Base-by-base conservation (phyloP, 495 filamentous ascomycete genomes). In the Neurospora sp. region DNA sequence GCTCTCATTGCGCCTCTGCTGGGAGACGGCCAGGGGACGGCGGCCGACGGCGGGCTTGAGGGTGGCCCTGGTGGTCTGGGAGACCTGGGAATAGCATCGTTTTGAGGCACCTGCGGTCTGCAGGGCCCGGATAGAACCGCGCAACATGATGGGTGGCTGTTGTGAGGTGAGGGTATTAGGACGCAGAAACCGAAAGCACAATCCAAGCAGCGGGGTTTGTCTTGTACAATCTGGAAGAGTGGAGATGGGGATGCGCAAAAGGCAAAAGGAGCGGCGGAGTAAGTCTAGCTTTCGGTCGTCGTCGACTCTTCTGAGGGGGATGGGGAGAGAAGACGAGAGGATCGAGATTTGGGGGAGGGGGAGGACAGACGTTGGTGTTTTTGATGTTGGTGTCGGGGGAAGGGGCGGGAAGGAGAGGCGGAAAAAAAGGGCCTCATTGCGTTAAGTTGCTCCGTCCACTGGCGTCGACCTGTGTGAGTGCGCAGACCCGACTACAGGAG, bases 101-200 rank as follows among this genome's bases (percentile, higher is more conserved):
- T 76, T 73, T 48, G 80, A 80, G 20, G 78, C 73, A 23, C 77
- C 76, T 37, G 75, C 79, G 78, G 77, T 70, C 71, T 79, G 78
- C 48, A 81, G 78, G 69, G 72, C 79, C 73, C 77, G 75, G 73
- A 81, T 73, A 20, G 79, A 79, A 75, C 74, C 76, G 78, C 82
- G 81, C 78, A 87, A 84, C 82, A 89, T 85, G 87, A 66, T 88
- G 87, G 80, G 75, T 79, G 79, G 79, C 40, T 75, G 66, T 74
- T 35, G 23, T 71, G 69, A 75, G 7, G 23, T 12, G 46, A 35
- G 70, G 70, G 48, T 72, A 66, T 66, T 66, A 46, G 41, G 71
- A 72, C 14, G 39, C 70, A 40, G 75, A 73, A 23, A 71, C 39
- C 31, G 70, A 72, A 66, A 66, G 54, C 54, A 35, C 27, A 66